A percentile compares a stretch with the other conserved stretches of the same genome.
Conservation (phyloP, 495 filamentous ascomycete genomes). For the Aspergillus incahuasiensis region DNA sequence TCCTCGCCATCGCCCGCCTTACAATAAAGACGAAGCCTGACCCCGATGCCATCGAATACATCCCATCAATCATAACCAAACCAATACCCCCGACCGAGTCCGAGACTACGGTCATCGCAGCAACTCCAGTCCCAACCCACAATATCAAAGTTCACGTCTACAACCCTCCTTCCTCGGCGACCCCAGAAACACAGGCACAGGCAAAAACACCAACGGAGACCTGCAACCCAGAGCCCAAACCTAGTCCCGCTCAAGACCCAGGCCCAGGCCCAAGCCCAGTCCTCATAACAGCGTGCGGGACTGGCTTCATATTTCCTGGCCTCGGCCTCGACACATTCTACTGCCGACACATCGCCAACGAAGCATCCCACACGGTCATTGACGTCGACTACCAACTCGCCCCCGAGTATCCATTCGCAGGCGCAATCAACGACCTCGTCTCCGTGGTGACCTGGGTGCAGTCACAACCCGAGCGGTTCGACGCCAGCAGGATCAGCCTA, state of each 20-base stretch:
- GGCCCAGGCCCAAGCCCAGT: conserved; percentile 25
- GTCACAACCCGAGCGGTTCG: conserved; percentile 23
- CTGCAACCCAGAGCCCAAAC: neutral
- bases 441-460: conserved; percentile 33
- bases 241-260: too few species aligned
- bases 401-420: conserved; percentile 72
- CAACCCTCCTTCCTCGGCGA: neutral
- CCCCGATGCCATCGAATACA: neutral
- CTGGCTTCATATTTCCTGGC: conserved; percentile 35
- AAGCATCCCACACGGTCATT: conserved; percentile 34
- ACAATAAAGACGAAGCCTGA: neutral
- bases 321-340: conserved; percentile 41
- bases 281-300: conserved; percentile 43
- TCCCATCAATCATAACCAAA: neutral
- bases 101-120: neutral
- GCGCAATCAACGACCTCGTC: conserved; percentile 64
- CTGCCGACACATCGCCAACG: conserved; percentile 29
- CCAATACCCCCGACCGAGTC: neutral
- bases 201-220: neutral
- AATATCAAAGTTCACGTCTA: neutral
- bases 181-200: neutral
- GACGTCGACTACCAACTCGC: conserved; percentile 69
- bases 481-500: conserved; percentile 28
- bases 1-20: neutral
- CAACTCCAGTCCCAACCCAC: neutral